Conservation (phyloP, 805 yeast species). For the Saccharomyces kudriavzevii region DNA sequence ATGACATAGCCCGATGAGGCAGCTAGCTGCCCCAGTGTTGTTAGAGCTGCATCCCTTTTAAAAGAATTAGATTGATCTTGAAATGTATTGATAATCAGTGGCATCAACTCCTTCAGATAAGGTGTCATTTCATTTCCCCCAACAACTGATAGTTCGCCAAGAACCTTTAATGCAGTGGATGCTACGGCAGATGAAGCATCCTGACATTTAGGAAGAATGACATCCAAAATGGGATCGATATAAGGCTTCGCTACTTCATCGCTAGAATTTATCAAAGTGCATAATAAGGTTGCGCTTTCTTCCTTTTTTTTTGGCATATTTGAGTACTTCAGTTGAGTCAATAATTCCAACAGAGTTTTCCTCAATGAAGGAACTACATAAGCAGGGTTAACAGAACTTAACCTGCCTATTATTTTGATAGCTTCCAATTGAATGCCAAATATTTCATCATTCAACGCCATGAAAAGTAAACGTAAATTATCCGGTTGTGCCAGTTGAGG, state of each 20-base stretch:
- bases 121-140: constrained; percentile 79
- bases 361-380: constrained; percentile 89
- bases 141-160: constrained; percentile 83
- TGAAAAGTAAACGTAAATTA: constrained; percentile 73
- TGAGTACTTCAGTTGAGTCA: constrained; percentile 80
- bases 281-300: constrained; percentile 71
- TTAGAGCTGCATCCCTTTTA: constrained; percentile 83
- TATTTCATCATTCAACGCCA: constrained; percentile 85
- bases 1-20: constrained; percentile 91
- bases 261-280: constrained; percentile 68
- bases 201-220: constrained; percentile 64
- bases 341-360: constrained; percentile 72
- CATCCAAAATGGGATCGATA: constrained; percentile 82
- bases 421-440: constrained; percentile 77
- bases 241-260: constrained; percentile 83
- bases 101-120: constrained; percentile 73
- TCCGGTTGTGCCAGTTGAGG: constrained; percentile 92
- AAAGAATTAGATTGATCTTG: constrained; percentile 87
- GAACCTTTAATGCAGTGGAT: constrained; percentile 72
- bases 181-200: constrained; percentile 76
- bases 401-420: constrained; percentile 70
- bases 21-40: constrained; percentile 80
- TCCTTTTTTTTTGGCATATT: constrained; percentile 70
- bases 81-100: constrained; percentile 74
- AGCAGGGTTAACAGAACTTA: constrained; percentile 85